Evolutionary conservation across 164 flowering plant species (phyloP).

Genomic region (Cinnamomum micranthum): DNA sequence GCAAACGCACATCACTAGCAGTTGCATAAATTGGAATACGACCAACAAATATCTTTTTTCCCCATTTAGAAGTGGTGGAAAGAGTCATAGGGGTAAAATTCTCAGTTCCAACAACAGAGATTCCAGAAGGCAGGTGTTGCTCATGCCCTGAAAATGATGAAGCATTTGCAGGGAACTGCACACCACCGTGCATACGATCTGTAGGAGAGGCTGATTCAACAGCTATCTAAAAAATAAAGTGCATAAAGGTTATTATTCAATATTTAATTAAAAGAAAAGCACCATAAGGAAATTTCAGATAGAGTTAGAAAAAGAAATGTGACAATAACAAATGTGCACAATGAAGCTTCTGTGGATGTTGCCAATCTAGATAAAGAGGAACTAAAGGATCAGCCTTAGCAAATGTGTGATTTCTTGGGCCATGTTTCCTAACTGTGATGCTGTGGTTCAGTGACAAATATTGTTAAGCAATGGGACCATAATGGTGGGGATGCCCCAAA

Average conservation of each 20-base stretch:
- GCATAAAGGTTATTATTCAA: background rate
- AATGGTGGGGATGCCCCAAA: no score
- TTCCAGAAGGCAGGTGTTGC: conserved; percentile 11
- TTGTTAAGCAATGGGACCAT: no score
- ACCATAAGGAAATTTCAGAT: background rate
- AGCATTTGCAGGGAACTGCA: conserved; percentile 5
- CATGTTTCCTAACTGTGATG: no score
- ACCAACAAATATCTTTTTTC: conserved; percentile 22
- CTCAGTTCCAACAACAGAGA: conserved; percentile 11
- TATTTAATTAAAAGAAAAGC: background rate
- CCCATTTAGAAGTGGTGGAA: conserved; percentile 18
- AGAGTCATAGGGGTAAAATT: background rate
- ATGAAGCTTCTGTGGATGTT: background rate
- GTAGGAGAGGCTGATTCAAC: conserved; percentile 23
- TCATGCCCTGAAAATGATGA: background rate
- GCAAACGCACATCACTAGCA: conserved; percentile 17
- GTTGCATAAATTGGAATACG: conserved; percentile 24
- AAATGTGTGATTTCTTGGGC: background rate
- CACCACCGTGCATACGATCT: conserved; percentile 9
- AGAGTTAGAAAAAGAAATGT: background rate
- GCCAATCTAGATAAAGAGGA: background rate
- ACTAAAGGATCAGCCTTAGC: background rate
- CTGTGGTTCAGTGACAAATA: no score
- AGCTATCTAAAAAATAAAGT: conserved; percentile 16
- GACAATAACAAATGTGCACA: background rate